Conservation (phyloP, 306 rosid species). For the Purshia tridentata region DNA sequence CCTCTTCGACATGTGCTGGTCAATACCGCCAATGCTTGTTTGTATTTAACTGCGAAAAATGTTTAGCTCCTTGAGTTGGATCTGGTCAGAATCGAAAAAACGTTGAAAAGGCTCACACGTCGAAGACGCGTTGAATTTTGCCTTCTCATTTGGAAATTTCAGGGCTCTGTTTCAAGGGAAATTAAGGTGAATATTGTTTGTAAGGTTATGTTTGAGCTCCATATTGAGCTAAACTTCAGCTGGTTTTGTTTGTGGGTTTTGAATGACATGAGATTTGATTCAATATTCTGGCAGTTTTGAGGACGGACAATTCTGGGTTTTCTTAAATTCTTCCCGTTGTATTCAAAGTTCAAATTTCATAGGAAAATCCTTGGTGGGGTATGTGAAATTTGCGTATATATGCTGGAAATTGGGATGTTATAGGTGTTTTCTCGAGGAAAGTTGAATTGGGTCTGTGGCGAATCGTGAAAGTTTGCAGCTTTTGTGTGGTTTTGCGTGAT, state of each 20-base stretch:
- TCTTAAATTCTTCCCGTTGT: constrained; percentile 16
- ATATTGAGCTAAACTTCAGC: constrained; percentile 3
- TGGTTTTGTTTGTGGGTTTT: constrained; percentile 17
- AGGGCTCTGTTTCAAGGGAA: background rate
- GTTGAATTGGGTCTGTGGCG: constrained; percentile 32
- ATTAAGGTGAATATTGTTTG: constrained; percentile 19
- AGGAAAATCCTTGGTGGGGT: constrained; percentile 34
- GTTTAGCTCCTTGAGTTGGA: constrained; percentile 42
- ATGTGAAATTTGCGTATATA: constrained; percentile 25
- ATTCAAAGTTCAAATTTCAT: constrained; percentile 27
- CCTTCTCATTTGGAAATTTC: constrained; percentile 20
- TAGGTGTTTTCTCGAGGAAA: constrained; percentile 18
- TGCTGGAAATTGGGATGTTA: constrained; percentile 6
- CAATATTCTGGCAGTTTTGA: constrained; percentile 23
- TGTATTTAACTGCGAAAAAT: constrained; percentile 10
- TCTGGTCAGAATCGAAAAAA: constrained; percentile 42
- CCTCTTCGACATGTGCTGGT: constrained; percentile 25
- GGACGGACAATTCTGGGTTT: constrained; percentile 16
- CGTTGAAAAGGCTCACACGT: too few relatives aligned
- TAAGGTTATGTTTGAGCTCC: constrained; percentile 26
- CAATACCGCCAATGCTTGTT: constrained; percentile 27
- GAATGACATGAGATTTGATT: constrained; percentile 20
- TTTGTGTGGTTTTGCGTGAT: constrained; percentile 31
- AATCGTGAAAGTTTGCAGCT: constrained; percentile 28
- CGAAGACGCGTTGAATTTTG: background rate